Evolutionary conservation across 164 flowering plant genomes (phyloP), one percentile per base, ranked within the genome.

Genomic region (Houttuynia cordata): DNA sequence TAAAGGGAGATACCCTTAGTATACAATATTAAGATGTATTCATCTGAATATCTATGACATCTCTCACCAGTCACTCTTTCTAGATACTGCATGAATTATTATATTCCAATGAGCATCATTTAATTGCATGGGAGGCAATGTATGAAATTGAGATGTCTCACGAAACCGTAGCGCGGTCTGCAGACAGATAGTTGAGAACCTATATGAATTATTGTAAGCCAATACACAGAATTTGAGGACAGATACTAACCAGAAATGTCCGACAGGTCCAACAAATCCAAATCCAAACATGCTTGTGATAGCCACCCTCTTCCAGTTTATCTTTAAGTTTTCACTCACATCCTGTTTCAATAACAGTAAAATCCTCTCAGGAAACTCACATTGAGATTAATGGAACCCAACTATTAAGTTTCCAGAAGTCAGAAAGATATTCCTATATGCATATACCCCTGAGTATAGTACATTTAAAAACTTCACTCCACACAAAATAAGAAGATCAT

Each of bases 251-350:
- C 98, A 91, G 70, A 68, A 84, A 70, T 91, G 95, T 45, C 96
- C 96, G 62, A 91, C 79, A 22, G 98, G 95, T 67, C 98, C 98
- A 62, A 88, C 93, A 76, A 88, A 88, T 57, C 79, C 91, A 62
- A 87, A 79, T 23, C 96, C 98, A 75, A 85, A 88, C 76, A 82
- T 66, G 74, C 95, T 85, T 52, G 93, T 84, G n/a, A 77, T 74
- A 56, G 84, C 89, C 63, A 87, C 95, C 62, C 95, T 79, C 68
- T 70, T 85, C 98, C 93, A 87, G 34, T 87, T 79, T 71, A 88
- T 78, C 67, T 75, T 78, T 41, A 78, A 62, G 51, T 76, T 69
- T 59, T 78, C 69, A 56, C 71, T 70, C 63, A 62, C 80, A 62
- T 77, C 81, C 87, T 83, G 79, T 50, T 34, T 45, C 14, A 45